Base-by-base conservation (phyloP, 306 rosid genomes). In the Lathyrus oleraceus region DNA sequence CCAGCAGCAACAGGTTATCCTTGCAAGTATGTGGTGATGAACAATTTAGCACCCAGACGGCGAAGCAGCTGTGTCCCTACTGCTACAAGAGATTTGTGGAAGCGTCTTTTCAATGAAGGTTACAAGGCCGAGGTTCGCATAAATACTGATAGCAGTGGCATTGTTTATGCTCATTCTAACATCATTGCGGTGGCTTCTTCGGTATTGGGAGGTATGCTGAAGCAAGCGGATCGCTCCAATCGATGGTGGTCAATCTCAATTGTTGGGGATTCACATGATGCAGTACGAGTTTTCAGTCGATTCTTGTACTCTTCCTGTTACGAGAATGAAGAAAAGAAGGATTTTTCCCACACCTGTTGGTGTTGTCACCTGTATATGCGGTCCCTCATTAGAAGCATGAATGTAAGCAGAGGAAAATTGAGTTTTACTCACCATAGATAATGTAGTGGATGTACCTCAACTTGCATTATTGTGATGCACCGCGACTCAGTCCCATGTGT, bases 381-480 rank as follows among this genome's bases (percentile, higher is more conserved):
- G 93, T 93, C 47, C 96, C 98, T 28, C 90, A 85, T 16, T 78
- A 90, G 85, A 93, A 93, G 85, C 79, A 71, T 56, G 90, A 77
- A 71, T 93, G 98, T 61, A 89, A 82, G 62, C 70, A 30, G 67
- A 75, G 48, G 61, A 47, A 94, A 83, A 78, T 12, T 53, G 58
- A 84, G 82, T n/a, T 15, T 71, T 81, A 60, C 85, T 93, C 61
- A 84, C 65, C 57, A 42, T 78, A 49, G 88, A 90, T 54, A 93
- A n/a, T n/a, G n/a, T n/a, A n/a, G n/a, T n/a, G n/a, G n/a, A n/a
- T n/a, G n/a, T n/a, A n/a, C n/a, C n/a, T 63, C 97, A 93, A 75
- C 86, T 93, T 27, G 89, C 98, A 38, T 72, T 93, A 38, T 67
- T 90, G 98, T 66, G 94, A 93, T 66, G 86, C 97, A 14, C 89